These are phyloP conservation scores for Suhomyces canberraensis DNA, from an alignment of 805 yeast genomes.

Conservation along the genomic window DNA sequence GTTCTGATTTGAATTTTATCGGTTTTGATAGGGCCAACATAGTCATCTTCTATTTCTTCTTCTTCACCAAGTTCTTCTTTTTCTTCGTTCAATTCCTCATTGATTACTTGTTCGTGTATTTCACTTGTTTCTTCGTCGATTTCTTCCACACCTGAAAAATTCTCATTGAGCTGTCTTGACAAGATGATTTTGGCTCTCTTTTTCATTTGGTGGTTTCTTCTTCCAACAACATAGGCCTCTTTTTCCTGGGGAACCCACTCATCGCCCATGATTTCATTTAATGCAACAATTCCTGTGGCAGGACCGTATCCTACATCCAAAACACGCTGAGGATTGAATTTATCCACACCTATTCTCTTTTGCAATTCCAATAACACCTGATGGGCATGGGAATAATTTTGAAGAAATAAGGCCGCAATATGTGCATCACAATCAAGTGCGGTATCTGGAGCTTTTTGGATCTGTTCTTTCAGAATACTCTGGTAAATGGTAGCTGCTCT, in stretches of 20 bases:
- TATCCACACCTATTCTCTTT: constrained; percentile 45
- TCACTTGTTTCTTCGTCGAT: constrained; percentile 9
- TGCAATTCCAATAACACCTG: constrained; percentile 68
- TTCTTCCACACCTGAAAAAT: constrained; percentile 16
- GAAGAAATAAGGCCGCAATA: constrained; percentile 75
- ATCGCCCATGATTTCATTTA: constrained; percentile 76
- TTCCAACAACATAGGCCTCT: constrained; percentile 71
- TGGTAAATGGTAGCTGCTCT: constrained; percentile 57
- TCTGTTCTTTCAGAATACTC: constrained; percentile 47
- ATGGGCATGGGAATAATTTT: constrained; percentile 68
- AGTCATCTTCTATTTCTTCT: constrained; percentile 16
- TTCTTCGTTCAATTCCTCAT: constrained; percentile 5
- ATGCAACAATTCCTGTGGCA: constrained; percentile 83
- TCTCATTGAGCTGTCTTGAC: constrained; percentile 60
- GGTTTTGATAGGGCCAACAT: constrained; percentile 51
- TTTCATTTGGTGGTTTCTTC: constrained; percentile 59
- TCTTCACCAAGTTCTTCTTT: constrained; percentile 8
- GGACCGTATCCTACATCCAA: constrained; percentile 90
- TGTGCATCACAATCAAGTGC: constrained; percentile 68
- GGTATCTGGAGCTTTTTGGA: constrained; percentile 47
- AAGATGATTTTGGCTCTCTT: constrained; percentile 74
- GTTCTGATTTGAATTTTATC: constrained; percentile 54
- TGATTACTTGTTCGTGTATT: constrained; percentile 19
- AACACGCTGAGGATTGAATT: constrained; percentile 62
- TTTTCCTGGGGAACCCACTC: constrained; percentile 59